Percentiles rank a stretch among this genome's conserved stretches.
These are phyloP conservation scores for Arabis hirsuta DNA, from an alignment of 345 rosid genomes.

Conservation along the genomic window DNA sequence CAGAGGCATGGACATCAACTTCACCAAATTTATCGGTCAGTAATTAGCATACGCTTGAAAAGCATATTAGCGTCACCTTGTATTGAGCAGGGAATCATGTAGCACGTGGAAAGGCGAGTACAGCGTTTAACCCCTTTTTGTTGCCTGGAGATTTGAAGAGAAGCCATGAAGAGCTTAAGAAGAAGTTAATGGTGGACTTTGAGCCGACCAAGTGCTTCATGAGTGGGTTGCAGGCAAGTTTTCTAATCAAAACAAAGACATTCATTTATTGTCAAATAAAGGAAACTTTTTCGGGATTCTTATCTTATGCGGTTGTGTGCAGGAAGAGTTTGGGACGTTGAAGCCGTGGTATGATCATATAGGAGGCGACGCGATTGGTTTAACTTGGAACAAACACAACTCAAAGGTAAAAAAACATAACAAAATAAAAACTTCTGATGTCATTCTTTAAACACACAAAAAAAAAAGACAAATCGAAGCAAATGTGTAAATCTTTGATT, in stretches of 20 bases:
- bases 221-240: conserved; percentile 71
- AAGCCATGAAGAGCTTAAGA: conserved; percentile 57
- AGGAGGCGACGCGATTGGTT: conserved; percentile 85
- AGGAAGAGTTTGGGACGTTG: conserved; percentile 66
- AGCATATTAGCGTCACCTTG: not conserved
- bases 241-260: not conserved
- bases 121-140: conserved; percentile 61
- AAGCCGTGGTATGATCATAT: conserved; percentile 85
- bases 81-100: conserved; percentile 70
- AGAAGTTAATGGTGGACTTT: conserved; percentile 68
- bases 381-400: conserved; percentile 67
- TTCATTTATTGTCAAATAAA: not conserved
- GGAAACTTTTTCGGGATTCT: not conserved
- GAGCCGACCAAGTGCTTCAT: conserved; percentile 75
- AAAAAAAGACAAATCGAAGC: not conserved
- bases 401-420: conserved; percentile 62
- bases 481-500: conserved; percentile 30
- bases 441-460: conserved; percentile 1
- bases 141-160: conserved; percentile 62
- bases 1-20: conserved; percentile 84
- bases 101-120: conserved; percentile 71
- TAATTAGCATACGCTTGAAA: conserved; percentile 34
- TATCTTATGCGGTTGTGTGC: conserved; percentile 32
- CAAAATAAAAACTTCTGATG: not conserved
- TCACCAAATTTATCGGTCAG: conserved; percentile 76